Evolutionary conservation across 768 basidiomycete species (phyloP).

Genomic region (Trametes meyenii): DNA sequence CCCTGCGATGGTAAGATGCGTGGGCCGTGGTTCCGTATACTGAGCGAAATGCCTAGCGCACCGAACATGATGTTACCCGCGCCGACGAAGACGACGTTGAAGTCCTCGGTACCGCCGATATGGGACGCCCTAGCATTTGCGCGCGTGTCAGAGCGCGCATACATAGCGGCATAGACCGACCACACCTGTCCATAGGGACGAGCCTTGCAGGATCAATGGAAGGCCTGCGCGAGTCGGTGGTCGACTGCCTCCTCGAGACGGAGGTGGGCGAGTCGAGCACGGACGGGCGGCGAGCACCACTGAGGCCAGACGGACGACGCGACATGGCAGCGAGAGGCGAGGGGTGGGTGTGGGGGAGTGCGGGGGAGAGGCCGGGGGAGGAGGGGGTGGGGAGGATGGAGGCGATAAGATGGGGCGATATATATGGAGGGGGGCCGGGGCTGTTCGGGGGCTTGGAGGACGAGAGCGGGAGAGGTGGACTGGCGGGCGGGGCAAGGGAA

Average conservation of each 20-base stretch:
- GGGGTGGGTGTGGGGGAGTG: slow-evolving; percentile 5
- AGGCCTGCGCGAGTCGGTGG: slow-evolving; percentile 54
- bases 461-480: slow-evolving; percentile 29
- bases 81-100: slow-evolving; percentile 94
- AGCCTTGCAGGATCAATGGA: slow-evolving; percentile 81
- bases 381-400: slow-evolving; percentile 2
- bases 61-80: slow-evolving; percentile 99
- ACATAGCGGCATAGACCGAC: neutral
- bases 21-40: neutral
- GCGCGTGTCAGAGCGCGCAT: too few relatives aligned
- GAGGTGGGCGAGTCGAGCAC: slow-evolving; percentile 26
- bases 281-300: slow-evolving; percentile 26
- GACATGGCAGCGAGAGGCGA: slow-evolving; percentile 21
- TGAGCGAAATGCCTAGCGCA: slow-evolving; percentile 30
- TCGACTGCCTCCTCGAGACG: slow-evolving; percentile 25
- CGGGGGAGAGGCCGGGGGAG: slow-evolving; percentile 2
- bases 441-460: slow-evolving; percentile 28
- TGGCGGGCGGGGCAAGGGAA: neutral
- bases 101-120: slow-evolving; percentile 69
- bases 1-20: slow-evolving; percentile 45
- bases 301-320: slow-evolving; percentile 22
- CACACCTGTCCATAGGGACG: slow-evolving; percentile 80
- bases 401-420: slow-evolving; percentile 24
- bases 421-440: slow-evolving; percentile 8
- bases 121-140: slow-evolving; percentile 41